These are phyloP conservation scores for Nyctanthes arbortristis DNA, from an alignment of 257 asterid species.

Conservation along the genomic window DNA sequence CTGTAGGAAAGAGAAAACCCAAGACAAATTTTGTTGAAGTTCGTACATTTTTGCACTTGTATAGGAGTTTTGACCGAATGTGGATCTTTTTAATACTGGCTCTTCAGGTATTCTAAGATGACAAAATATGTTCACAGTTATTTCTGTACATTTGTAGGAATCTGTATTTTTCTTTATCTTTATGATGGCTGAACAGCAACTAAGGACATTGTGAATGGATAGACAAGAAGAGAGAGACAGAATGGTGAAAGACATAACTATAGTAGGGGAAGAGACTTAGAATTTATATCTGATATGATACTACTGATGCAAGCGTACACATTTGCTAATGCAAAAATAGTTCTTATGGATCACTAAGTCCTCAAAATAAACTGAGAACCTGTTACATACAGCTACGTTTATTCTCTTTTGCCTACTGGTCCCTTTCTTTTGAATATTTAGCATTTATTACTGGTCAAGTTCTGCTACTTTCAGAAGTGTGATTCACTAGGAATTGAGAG, in stretches of 20 bases:
- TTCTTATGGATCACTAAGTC: not conserved
- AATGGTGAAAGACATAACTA: constrained; percentile 5
- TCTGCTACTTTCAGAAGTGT: not conserved
- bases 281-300: not conserved
- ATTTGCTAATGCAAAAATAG: not conserved
- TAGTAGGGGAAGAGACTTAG: constrained; percentile 8
- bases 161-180: constrained; percentile 6
- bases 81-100: constrained; percentile 91
- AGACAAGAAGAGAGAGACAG: not conserved
- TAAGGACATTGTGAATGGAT: constrained; percentile 8
- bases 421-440: not conserved
- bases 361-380: not conserved
- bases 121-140: not conserved
- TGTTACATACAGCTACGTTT: not conserved
- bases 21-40: constrained; percentile 95
- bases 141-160: not conserved
- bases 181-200: constrained; percentile 9
- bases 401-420: not conserved
- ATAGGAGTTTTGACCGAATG: constrained; percentile 91
- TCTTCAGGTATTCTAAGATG: constrained; percentile 69
- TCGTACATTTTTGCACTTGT: constrained; percentile 96
- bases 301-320: not conserved
- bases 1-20: constrained; percentile 76
- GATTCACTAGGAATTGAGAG: not conserved
- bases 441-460: not conserved